Evolutionary conservation across 176 grass and related monocot species (phyloP).

Genomic region (Lolium rigidum): DNA sequence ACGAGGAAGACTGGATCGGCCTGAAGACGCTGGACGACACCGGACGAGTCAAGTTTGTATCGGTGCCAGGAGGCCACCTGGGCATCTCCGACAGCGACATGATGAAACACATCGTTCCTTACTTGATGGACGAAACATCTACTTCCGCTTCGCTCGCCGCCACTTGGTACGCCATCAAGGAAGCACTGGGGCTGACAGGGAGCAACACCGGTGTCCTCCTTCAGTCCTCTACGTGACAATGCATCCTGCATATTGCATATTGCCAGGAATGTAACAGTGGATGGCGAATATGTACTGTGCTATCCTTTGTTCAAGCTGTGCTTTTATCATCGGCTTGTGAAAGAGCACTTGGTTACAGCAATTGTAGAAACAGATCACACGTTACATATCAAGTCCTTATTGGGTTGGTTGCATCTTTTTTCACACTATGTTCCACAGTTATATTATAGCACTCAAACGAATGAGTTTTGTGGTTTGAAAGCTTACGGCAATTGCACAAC

Average conservation of each 20-base stretch:
- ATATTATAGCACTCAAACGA: no score
- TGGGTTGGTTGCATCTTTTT: not conserved
- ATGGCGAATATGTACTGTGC: not conserved
- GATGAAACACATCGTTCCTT: slow-evolving; percentile 85
- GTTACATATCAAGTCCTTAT: not conserved
- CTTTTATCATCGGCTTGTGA: not conserved
- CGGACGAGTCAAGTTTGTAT: slow-evolving; percentile 76
- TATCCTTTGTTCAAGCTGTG: not conserved
- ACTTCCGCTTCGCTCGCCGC: not conserved
- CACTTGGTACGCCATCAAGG: no score
- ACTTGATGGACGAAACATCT: slow-evolving; percentile 43
- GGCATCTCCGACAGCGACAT: slow-evolving; percentile 79
- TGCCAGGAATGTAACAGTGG: not conserved
- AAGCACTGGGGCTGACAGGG: not conserved
- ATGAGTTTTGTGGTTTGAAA: no score
- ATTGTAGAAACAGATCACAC: not conserved
- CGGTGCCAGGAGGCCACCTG: slow-evolving; percentile 80
- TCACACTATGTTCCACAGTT: no score
- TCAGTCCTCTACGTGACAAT: not conserved
- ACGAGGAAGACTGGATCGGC: slow-evolving; percentile 93
- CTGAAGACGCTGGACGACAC: slow-evolving; percentile 77
- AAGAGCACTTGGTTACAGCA: not conserved
- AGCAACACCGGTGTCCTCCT: not conserved
- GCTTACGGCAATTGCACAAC: no score
- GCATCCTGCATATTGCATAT: not conserved